Conservation (phyloP, 1,284 basidiomycete species). For the Pascua guehoae region DNA sequence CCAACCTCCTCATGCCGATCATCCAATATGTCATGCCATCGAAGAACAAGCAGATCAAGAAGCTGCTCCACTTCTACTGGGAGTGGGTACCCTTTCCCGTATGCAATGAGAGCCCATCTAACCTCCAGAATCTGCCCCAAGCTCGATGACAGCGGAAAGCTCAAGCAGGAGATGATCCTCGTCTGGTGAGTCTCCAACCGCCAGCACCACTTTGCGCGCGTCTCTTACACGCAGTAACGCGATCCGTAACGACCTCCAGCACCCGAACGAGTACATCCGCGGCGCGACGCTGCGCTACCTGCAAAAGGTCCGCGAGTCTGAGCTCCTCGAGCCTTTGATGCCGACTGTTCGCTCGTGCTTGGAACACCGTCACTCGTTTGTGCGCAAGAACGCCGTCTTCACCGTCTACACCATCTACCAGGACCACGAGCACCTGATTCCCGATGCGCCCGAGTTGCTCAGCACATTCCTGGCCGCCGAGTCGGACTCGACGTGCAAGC, state of each 20-base stretch:
- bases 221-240: slow-evolving; percentile 65
- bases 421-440: slow-evolving; percentile 89
- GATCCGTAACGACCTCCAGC: slow-evolving; percentile 97
- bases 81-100: slow-evolving; percentile 54
- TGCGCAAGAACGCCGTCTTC: slow-evolving; percentile 98
- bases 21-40: slow-evolving; percentile 97
- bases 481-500: slow-evolving; percentile 92
- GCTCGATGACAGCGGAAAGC: slow-evolving; percentile 92
- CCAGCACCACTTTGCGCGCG: no score
- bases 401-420: slow-evolving; percentile 92
- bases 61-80: slow-evolving; percentile 98
- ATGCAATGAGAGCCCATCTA: neutral
- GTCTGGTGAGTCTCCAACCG: slow-evolving; percentile 69
- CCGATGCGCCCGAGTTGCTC: slow-evolving; percentile 94
- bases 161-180: slow-evolving; percentile 99
- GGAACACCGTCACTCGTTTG: slow-evolving; percentile 97
- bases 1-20: slow-evolving; percentile 90
- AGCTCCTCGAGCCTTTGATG: slow-evolving; percentile 92
- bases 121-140: slow-evolving; percentile 77
- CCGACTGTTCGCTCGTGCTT: slow-evolving; percentile 90
- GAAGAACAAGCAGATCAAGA: slow-evolving; percentile 95
- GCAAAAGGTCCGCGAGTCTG: slow-evolving; percentile 90
- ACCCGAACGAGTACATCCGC: slow-evolving; percentile 99
- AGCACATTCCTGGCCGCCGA: slow-evolving; percentile 97
- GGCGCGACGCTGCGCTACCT: slow-evolving; percentile 95